Percentiles rank a stretch among this genome's conserved stretches.
phyloP scores from a whole-genome alignment of 2,329 filamentous ascomycete species.

The Sarocladiaceae sp. region DNA sequence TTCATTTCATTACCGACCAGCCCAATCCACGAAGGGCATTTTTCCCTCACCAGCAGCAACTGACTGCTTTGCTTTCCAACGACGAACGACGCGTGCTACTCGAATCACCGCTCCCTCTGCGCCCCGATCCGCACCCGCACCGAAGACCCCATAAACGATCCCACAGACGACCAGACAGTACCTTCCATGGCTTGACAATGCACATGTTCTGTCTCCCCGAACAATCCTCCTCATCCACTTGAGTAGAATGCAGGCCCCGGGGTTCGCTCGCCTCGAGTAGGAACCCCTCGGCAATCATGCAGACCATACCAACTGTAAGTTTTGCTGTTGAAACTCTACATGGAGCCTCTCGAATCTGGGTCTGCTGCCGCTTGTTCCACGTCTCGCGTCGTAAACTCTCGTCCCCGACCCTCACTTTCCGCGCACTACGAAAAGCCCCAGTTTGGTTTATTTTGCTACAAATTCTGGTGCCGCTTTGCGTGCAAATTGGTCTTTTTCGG shows the following conservation, averaged over 20 bases:
- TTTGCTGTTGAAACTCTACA: slow-evolving; percentile 5
- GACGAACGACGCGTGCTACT: background rate
- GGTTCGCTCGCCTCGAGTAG: slow-evolving; percentile 33
- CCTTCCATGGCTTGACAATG: slow-evolving; percentile 21
- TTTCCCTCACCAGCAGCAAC: background rate
- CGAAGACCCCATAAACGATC: background rate
- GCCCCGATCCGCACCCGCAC: slow-evolving; percentile 3
- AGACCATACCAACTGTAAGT: slow-evolving; percentile 50
- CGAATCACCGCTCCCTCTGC: background rate
- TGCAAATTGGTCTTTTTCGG: background rate
- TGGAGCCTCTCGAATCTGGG: background rate
- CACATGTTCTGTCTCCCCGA: slow-evolving; percentile 16
- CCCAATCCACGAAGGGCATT: background rate
- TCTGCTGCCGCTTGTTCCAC: background rate
- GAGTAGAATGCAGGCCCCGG: slow-evolving; percentile 31
- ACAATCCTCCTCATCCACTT: slow-evolving; percentile 21
- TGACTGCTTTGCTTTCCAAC: background rate
- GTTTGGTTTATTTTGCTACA: background rate
- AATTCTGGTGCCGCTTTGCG: slow-evolving; percentile 1
- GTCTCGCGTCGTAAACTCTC: slow-evolving; percentile 2
- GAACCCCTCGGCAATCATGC: slow-evolving; percentile 42
- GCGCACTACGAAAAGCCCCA: background rate
- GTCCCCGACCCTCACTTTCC: slow-evolving; percentile 5
- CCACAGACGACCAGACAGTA: background rate
- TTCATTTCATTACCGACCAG: background rate